These are phyloP conservation scores for Saposhnikovia divaricata DNA, from an alignment of 129 eudicot species.

Conservation along the genomic window DNA sequence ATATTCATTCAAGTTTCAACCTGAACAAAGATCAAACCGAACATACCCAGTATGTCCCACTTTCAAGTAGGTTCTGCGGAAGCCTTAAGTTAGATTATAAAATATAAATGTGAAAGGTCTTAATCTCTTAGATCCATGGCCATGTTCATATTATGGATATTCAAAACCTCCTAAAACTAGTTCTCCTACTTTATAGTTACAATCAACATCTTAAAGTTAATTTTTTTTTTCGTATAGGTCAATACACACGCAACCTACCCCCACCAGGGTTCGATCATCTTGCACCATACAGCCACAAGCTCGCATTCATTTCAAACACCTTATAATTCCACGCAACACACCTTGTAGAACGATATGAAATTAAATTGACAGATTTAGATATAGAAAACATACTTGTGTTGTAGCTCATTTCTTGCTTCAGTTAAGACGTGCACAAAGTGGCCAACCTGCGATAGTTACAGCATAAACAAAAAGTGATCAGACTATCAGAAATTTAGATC, in stretches of 20 bases:
- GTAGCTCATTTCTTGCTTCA: conserved; percentile 65
- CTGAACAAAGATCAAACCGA: background rate
- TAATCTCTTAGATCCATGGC: background rate
- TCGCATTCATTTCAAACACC: background rate
- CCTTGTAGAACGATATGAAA: background rate
- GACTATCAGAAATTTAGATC: background rate
- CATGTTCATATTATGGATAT: background rate
- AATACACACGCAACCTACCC: background rate
- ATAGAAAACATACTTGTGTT: conserved; percentile 46
- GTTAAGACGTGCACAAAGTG: conserved; percentile 64
- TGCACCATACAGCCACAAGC: background rate
- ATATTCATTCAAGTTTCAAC: background rate
- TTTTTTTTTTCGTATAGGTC: background rate
- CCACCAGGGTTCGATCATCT: background rate
- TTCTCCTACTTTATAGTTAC: background rate
- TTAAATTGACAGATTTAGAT: background rate
- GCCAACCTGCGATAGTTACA: conserved; percentile 44
- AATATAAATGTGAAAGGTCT: background rate
- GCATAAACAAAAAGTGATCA: background rate
- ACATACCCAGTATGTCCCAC: background rate
- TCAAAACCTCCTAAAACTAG: background rate
- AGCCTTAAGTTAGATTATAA: background rate
- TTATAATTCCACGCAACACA: background rate
- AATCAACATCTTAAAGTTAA: background rate
- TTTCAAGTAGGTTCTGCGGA: background rate